Evolutionary conservation across 2,329 filamentous ascomycete species (phyloP).

Genomic region (Tricladium varicosporioides): DNA sequence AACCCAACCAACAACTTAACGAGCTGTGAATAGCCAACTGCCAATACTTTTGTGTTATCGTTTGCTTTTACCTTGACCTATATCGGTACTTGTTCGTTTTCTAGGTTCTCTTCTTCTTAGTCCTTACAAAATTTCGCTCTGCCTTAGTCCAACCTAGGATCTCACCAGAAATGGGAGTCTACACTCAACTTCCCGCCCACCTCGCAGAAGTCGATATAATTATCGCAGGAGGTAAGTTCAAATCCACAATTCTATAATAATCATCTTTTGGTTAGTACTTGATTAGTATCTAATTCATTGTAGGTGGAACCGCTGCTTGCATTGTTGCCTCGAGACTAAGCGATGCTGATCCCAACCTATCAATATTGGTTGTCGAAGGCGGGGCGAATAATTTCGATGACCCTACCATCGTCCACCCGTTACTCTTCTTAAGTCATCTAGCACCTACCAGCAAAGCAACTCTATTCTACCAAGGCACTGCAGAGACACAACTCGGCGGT

Average conservation of each 20-base stretch:
- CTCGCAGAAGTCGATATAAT: constrained; percentile 18
- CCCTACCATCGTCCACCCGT: constrained; percentile 39
- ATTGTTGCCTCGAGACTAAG: constrained; percentile 44
- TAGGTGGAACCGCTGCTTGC: constrained; percentile 42
- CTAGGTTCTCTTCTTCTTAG: no score
- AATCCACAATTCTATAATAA: neutral
- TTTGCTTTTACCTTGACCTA: no score
- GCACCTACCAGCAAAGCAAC: constrained; percentile 42
- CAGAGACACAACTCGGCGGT: constrained; percentile 39
- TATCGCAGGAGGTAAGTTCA: constrained; percentile 13
- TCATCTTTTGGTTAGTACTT: neutral
- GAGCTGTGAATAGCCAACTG: no score
- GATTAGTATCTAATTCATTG: neutral
- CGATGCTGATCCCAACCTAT: constrained; percentile 41
- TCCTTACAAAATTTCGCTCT: neutral
- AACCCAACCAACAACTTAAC: no score
- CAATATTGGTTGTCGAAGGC: constrained; percentile 48
- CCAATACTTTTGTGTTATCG: no score
- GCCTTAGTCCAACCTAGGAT: neutral
- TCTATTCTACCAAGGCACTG: constrained; percentile 43
- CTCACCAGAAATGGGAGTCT: constrained; percentile 7
- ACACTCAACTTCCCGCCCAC: constrained; percentile 6
- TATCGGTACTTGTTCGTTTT: no score
- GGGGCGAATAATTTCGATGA: constrained; percentile 47
- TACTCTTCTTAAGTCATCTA: constrained; percentile 42